Percentiles rank a stretch among this genome's conserved stretches.
Evolutionary conservation across 2,329 filamentous ascomycete genomes (phyloP).

Genomic region (Diplodia corticola): DNA sequence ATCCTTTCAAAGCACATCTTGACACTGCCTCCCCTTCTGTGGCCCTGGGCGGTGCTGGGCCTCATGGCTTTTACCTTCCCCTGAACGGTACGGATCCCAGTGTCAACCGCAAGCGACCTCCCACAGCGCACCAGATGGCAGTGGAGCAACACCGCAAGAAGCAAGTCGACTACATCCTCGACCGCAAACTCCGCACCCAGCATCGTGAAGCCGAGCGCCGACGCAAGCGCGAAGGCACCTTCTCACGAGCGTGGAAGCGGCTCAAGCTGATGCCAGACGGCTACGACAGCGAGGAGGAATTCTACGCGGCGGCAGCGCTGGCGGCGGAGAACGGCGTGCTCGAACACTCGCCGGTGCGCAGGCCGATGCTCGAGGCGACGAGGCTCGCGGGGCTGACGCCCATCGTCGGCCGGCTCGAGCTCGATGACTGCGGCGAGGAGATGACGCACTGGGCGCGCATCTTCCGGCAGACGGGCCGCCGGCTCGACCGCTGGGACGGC

Average conservation of each 20-base stretch:
- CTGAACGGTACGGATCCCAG: conserved; percentile 50
- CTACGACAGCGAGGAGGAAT: conserved; percentile 50
- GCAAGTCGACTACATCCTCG: conserved; percentile 78
- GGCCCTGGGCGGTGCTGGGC: conserved; percentile 49
- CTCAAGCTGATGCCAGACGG: conserved; percentile 52
- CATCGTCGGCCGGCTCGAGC: conserved; percentile 55
- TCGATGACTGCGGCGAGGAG: conserved; percentile 77
- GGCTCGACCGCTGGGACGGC: conserved; percentile 68
- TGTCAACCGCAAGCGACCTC: conserved; percentile 64
- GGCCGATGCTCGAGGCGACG: conserved; percentile 29
- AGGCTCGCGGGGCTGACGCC: conserved; percentile 59
- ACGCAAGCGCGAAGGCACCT: conserved; percentile 64
- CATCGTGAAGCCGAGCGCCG: conserved; percentile 64
- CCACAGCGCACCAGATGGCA: conserved; percentile 79
- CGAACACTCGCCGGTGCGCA: conserved; percentile 26
- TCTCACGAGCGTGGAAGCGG: conserved; percentile 67
- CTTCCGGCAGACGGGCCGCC: conserved; percentile 62
- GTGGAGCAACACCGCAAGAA: conserved; percentile 77
- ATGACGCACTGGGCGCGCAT: conserved; percentile 65
- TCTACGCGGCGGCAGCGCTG: conserved; percentile 21
- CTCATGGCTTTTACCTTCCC: conserved; percentile 51
- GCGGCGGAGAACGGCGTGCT: conserved; percentile 30
- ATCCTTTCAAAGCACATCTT: conserved; percentile 31
- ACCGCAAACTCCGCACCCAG: conserved; percentile 67
- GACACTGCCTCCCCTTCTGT: conserved; percentile 27